Evolutionary conservation across 108 stramenopile species (phyloP).

Genomic region (Seminavis robusta): DNA sequence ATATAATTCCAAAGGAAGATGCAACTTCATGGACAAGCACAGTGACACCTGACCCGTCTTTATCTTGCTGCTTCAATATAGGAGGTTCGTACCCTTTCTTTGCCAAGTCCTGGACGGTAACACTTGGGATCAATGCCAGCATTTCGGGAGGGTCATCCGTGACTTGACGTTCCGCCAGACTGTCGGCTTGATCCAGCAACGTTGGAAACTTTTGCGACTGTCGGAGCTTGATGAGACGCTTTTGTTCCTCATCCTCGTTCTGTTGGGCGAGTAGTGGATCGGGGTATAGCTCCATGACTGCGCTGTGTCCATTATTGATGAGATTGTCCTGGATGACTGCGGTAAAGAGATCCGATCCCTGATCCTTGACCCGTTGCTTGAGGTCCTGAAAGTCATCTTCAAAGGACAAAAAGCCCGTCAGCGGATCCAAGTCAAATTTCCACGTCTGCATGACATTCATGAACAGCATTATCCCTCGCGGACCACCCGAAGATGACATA

Average conservation of each 20-base stretch:
- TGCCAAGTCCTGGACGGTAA: slow-evolving; percentile 52
- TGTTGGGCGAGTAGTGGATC: slow-evolving; percentile 47
- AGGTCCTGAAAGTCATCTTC: slow-evolving; percentile 65
- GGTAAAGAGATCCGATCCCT: slow-evolving; percentile 62
- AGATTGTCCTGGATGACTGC: slow-evolving; percentile 57
- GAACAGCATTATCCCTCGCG: slow-evolving; percentile 80
- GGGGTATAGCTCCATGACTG: slow-evolving; percentile 69
- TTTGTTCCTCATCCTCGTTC: slow-evolving; percentile 32
- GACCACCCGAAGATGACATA: slow-evolving; percentile 48
- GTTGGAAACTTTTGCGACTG: slow-evolving; percentile 37
- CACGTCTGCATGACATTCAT: slow-evolving; percentile 70
- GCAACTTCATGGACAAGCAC: slow-evolving; percentile 58
- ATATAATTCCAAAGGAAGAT: slow-evolving; percentile 76
- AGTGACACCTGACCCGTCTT: slow-evolving; percentile 49
- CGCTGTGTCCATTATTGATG: slow-evolving; percentile 74
- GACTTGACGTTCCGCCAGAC: slow-evolving; percentile 67
- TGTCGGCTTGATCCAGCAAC: slow-evolving; percentile 54
- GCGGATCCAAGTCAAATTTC: slow-evolving; percentile 84
- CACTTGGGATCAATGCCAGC: slow-evolving; percentile 66
- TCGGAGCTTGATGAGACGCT: slow-evolving; percentile 33
- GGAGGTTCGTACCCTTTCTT: slow-evolving; percentile 58
- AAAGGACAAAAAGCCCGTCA: slow-evolving; percentile 55
- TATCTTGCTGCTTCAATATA: slow-evolving; percentile 42
- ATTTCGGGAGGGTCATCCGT: slow-evolving; percentile 73
- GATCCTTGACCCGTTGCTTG: slow-evolving; percentile 60